Conservation (phyloP, 2,329 filamentous ascomycete genomes). For the Xylaria multiplex region DNA sequence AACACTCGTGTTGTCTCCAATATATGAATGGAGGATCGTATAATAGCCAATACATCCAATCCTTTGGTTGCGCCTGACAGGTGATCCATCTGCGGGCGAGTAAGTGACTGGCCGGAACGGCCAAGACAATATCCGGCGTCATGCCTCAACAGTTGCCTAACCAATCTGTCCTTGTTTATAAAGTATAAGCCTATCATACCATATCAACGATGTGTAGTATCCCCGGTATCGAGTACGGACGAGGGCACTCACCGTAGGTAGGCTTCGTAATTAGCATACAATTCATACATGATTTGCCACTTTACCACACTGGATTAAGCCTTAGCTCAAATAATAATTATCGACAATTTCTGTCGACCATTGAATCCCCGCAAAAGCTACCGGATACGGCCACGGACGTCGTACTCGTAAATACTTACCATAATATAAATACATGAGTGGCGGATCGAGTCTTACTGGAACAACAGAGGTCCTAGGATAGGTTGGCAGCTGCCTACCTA, state of each 20-base stretch:
- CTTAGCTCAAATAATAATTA: not conserved
- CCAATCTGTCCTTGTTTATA: not conserved
- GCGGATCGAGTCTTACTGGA: conserved; percentile 16
- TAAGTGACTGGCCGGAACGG: not conserved
- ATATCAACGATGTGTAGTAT: not conserved
- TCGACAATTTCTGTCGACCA: too few species aligned
- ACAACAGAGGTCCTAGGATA: conserved; percentile 2
- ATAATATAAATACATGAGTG: not conserved
- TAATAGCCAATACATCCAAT: conserved; percentile 13
- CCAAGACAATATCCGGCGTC: not conserved
- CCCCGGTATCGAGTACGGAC: not conserved
- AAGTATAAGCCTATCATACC: not conserved
- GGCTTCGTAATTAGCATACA: not conserved
- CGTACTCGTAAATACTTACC: not conserved
- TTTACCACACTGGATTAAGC: not conserved
- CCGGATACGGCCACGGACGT: conserved; percentile 5
- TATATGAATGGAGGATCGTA: conserved; percentile 14
- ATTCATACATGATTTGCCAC: not conserved
- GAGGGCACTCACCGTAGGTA: not conserved
- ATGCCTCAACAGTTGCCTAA: not conserved
- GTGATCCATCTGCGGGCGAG: not conserved
- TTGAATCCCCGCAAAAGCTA: not conserved
- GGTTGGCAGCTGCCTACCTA: conserved; percentile 25
- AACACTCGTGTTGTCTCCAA: conserved; percentile 2
- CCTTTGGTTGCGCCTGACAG: not conserved